Conservation (phyloP, 257 asterid genomes). For the Anisodus acutangulus region DNA sequence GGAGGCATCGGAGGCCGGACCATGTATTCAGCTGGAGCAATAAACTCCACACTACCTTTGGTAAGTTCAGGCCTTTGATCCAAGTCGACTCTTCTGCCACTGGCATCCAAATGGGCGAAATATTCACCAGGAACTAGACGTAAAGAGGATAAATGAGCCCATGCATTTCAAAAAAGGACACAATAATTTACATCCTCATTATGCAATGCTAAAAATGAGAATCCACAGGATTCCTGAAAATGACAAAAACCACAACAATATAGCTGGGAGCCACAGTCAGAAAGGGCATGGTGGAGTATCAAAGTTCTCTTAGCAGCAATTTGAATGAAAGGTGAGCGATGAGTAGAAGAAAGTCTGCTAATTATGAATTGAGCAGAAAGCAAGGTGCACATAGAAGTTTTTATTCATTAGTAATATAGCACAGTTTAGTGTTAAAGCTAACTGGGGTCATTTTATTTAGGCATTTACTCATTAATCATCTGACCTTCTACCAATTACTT, state of each 20-base stretch:
- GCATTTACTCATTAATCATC: slow-evolving; percentile 21
- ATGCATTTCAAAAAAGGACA: slow-evolving; percentile 27
- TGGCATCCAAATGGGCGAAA: slow-evolving; percentile 74
- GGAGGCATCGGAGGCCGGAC: slow-evolving; percentile 95
- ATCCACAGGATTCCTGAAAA: neutral
- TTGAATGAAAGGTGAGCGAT: neutral
- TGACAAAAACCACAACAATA: neutral
- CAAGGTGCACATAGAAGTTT: slow-evolving; percentile 9
- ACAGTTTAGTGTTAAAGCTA: slow-evolving; percentile 6
- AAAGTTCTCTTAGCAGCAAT: slow-evolving; percentile 25
- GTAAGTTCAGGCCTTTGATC: slow-evolving; percentile 88
- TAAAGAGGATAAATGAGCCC: slow-evolving; percentile 40
- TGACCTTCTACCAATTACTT: slow-evolving; percentile 15
- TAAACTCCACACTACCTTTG: slow-evolving; percentile 81
- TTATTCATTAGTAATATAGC: neutral
- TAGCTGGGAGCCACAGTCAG: neutral
- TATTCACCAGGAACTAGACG: slow-evolving; percentile 81
- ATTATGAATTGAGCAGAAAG: slow-evolving; percentile 1
- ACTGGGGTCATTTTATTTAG: slow-evolving; percentile 1
- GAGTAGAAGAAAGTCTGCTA: slow-evolving; percentile 1
- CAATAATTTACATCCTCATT: slow-evolving; percentile 7
- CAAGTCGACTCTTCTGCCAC: slow-evolving; percentile 76
- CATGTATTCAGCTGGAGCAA: slow-evolving; percentile 85
- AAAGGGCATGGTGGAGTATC: neutral
- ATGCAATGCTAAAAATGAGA: neutral